Conservation (phyloP, 2,329 filamentous ascomycete genomes). For the Karstenula rhodostoma region DNA sequence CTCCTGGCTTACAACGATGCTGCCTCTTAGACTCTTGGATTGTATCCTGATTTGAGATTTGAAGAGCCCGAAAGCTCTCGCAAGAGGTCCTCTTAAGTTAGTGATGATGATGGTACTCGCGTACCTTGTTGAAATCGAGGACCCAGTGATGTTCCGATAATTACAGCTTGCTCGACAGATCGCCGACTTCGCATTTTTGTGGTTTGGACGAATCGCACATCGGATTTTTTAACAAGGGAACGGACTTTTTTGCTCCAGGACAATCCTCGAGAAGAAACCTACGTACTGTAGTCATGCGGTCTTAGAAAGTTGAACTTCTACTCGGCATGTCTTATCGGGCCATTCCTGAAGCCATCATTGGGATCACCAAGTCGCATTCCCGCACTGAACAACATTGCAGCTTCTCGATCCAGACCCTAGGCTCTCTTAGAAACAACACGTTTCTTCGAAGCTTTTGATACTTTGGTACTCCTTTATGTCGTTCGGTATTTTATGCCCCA, state of each 20-base stretch:
- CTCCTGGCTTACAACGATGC: too few relatives aligned
- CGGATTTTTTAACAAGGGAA: too few relatives aligned
- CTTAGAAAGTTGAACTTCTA: background rate
- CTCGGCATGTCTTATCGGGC: background rate
- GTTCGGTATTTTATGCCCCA: background rate
- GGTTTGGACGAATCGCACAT: background rate
- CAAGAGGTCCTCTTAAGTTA: too few relatives aligned
- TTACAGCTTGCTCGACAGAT: background rate
- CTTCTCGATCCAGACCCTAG: too few relatives aligned
- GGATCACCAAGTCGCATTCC: background rate
- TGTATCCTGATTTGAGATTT: too few relatives aligned
- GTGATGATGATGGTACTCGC: background rate
- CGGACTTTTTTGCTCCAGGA: too few relatives aligned
- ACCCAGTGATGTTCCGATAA: background rate
- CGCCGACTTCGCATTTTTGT: background rate
- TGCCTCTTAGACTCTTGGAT: too few relatives aligned
- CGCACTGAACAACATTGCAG: background rate
- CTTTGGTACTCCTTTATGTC: background rate
- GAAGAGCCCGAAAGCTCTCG: too few relatives aligned
- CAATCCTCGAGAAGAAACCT: too few relatives aligned
- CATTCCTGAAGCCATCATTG: background rate
- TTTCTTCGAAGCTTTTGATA: background rate
- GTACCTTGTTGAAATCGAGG: background rate
- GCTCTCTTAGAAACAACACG: too few relatives aligned
- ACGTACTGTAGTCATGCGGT: too few relatives aligned